phyloP scores from a whole-genome alignment of 1,139 yeast species.

The Barnettozyma hawaiiensis region DNA sequence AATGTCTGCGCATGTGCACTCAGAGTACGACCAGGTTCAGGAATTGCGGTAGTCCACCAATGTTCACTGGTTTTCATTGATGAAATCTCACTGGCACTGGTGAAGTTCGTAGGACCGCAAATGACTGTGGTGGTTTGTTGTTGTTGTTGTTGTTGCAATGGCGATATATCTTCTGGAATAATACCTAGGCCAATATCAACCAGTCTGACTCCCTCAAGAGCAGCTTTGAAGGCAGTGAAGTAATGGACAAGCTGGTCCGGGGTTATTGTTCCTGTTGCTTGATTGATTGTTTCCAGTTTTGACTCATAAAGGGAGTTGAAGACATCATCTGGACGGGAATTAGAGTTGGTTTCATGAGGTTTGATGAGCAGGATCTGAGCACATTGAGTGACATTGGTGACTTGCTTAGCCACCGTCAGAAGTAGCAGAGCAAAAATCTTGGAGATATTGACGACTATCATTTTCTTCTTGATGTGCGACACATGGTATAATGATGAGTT shows the following conservation, averaged over 20 bases:
- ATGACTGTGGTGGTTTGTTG: slow-evolving; percentile 24
- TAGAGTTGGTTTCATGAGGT: slow-evolving; percentile 26
- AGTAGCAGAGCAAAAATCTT: slow-evolving; percentile 30
- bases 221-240: slow-evolving; percentile 18
- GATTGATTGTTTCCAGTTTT: slow-evolving; percentile 22
- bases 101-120: slow-evolving; percentile 27
- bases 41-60: slow-evolving; percentile 29
- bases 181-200: slow-evolving; percentile 22
- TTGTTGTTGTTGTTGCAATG: slow-evolving; percentile 17
- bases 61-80: slow-evolving; percentile 21
- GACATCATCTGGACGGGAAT: slow-evolving; percentile 23
- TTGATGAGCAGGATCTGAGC: slow-evolving; percentile 27
- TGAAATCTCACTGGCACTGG: slow-evolving; percentile 20
- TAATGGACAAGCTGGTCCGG: slow-evolving; percentile 17
- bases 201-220: slow-evolving; percentile 19
- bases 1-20: slow-evolving; percentile 21
- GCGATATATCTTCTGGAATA: slow-evolving; percentile 16
- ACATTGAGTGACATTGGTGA: slow-evolving; percentile 27
- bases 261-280: slow-evolving; percentile 15
- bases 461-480: slow-evolving; percentile 23
- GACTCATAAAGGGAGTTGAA: slow-evolving; percentile 25
- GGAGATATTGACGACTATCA: slow-evolving; percentile 32
- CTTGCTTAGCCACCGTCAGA: slow-evolving; percentile 27
- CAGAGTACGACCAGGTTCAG: slow-evolving; percentile 18
- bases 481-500: slow-evolving; percentile 22